phyloP scores from a whole-genome alignment of 2,329 filamentous ascomycete genomes.

The Monilinia aucupariae region DNA sequence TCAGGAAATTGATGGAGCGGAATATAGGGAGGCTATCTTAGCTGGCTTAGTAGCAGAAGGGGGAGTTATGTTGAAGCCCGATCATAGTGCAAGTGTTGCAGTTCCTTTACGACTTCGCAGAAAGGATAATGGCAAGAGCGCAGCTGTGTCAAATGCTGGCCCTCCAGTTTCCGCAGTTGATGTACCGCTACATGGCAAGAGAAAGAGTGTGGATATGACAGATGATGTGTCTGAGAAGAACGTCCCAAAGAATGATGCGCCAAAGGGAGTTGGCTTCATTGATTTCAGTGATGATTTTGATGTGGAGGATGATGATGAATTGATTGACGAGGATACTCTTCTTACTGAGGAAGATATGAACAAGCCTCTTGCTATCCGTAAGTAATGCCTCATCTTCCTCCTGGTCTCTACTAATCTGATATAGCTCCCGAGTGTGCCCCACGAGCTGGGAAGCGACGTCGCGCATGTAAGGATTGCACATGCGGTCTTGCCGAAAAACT shows the following conservation, averaged over 20 bases:
- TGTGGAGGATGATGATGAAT: constrained; percentile 59
- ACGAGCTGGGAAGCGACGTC: constrained; percentile 79
- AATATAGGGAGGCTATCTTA: constrained; percentile 74
- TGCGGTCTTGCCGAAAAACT: constrained; percentile 85
- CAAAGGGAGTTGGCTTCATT: constrained; percentile 61
- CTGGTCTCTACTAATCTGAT: constrained; percentile 15
- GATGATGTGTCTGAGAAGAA: constrained; percentile 18
- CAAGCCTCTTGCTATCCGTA: constrained; percentile 73
- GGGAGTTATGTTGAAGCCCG: constrained; percentile 69
- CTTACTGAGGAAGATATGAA: constrained; percentile 80
- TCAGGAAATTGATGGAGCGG: constrained; percentile 39
- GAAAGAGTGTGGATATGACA: constrained; percentile 28
- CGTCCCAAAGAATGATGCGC: constrained; percentile 23
- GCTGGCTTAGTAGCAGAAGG: constrained; percentile 64
- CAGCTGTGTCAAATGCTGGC: constrained; percentile 36
- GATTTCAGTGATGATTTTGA: constrained; percentile 51
- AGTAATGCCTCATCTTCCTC: constrained; percentile 38
- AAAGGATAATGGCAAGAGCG: constrained; percentile 49
- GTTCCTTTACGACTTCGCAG: constrained; percentile 49
- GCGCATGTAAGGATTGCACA: constrained; percentile 96
- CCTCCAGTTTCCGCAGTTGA: constrained; percentile 33
- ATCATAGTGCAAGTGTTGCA: constrained; percentile 38
- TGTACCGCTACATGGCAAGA: constrained; percentile 31
- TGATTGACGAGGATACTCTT: constrained; percentile 87
- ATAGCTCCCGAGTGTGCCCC: constrained; percentile 80